Evolutionary conservation across 495 filamentous ascomycete genomes (phyloP), one percentile per base, ranked within the genome.

Genomic region (Aspergillus saccharolyticus): DNA sequence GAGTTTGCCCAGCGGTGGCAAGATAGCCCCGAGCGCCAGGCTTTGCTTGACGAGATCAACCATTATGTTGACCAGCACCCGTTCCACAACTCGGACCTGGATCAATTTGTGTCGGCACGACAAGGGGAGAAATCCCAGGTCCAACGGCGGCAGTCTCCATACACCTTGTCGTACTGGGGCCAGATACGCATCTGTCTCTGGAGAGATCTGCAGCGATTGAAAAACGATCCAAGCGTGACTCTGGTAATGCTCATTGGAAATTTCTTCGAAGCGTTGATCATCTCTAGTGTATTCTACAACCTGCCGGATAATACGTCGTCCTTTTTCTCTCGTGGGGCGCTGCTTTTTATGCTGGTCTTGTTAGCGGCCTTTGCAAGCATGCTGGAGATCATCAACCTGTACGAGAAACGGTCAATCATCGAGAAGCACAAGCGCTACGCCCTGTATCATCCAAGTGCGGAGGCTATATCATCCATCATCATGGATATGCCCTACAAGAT

Each of bases 261-360:
- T 62, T 74, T 81, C 47, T 67, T 83, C 62, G 86, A 94, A 80
- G 79, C 89, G 22, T 74, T 96, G 33, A 87, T 96, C 63, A 84
- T 96, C 60, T 84, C 87, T 33, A 87, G 82, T 53, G 85, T 95
- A 39, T 96, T 91, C 73, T 96, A 86, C 71, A 87, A 91, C 56
- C 72, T 91, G 4, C 70, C 80, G 19, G 67, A 24, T 74, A 76
- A 54, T 83, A 89, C 45, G 60, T 69, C 52, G 80, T 80, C 70
- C 21, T 91, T 96, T 74, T 87, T 80, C 72, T 78, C 81, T 53
- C 80, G 87, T 48, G 89, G 88, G 30, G 88, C 87, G 48, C 76
- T 91, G 0, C 76, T 96, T 19, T 96, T 96, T 80, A 95, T 96
- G 62, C 89, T 89, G 43, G 84, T 92, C 60, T 78, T 96, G 16